Percentiles rank a stretch among this genome's conserved stretches.
These are phyloP conservation scores for Chenopodium formosanum DNA, from an alignment of 148 eudicot genomes.

Conservation along the genomic window DNA sequence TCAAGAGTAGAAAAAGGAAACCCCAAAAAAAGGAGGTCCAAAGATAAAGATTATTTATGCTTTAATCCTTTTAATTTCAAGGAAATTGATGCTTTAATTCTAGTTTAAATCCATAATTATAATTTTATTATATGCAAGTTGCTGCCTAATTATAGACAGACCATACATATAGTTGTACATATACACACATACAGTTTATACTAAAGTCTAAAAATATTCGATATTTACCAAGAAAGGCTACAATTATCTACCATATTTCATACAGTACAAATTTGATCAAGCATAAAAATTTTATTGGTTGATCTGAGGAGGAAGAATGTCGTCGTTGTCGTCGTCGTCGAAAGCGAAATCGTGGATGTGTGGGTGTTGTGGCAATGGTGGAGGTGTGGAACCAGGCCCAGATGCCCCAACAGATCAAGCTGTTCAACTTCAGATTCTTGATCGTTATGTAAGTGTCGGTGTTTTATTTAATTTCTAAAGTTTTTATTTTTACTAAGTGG, in stretches of 20 bases:
- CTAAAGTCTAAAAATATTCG: no score
- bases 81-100: constrained; percentile 27
- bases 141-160: neutral
- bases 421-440: constrained; percentile 31
- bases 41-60: constrained; percentile 7
- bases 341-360: constrained; percentile 36
- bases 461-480: neutral
- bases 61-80: constrained; percentile 13
- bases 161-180: neutral
- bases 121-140: neutral
- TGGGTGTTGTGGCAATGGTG: constrained; percentile 28
- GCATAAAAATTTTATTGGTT: no score
- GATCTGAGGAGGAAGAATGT: neutral
- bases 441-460: constrained; percentile 31
- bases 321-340: neutral
- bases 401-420: neutral
- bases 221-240: neutral
- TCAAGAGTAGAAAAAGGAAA: constrained; percentile 3
- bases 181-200: no score
- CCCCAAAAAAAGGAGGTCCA: neutral
- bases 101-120: constrained; percentile 3
- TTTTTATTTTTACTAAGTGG: neutral
- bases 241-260: neutral
- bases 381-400: constrained; percentile 6
- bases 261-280: neutral